Evolutionary conservation across 164 flowering plant genomes (phyloP), one percentile per base, ranked within the genome.

Genomic region (Magnolia officinalis): DNA sequence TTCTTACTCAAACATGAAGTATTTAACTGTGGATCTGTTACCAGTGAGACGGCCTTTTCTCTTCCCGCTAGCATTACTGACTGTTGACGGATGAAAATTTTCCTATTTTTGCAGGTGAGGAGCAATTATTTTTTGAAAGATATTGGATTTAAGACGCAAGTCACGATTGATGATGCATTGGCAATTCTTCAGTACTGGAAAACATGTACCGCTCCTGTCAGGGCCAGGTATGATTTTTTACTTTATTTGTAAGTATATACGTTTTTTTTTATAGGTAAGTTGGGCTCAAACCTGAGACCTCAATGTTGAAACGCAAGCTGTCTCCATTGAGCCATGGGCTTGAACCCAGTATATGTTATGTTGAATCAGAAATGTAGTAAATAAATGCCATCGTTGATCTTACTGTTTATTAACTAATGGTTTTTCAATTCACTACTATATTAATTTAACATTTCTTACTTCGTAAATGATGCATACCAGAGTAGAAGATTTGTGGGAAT

Each of bases 131-230:
- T 94, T 71, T 37, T 90, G 31, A 67, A 61, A 71, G 92, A 86
- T 63, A 78, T 94, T 81, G 95, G 96, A 21, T 90, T 96, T 69
- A 96, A 88, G 85, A 89, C 91, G 80, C 86, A 79, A 80, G 96
- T 94, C 74, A 79, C 90, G 9, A 55, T 89, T 72, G 90, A 85
- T 76, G 97, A 91, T 78, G 83, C 86, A 76, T 73, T 90, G 58
- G 79, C 79, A 31, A 70, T 86, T 75, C 87, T 90, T 63, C 78
- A 76, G 74, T 70, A 80, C 45, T 91, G 94, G 97, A 87, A 86
- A 78, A 81, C 74, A 75, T 81, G 85, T 3, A 73, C 78, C 76
- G 66, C 76, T 63, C 83, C 91, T 66, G 89, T 94, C 82, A 88
- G 70, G 78, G 88, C 97, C 82, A 92, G 98, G 99, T 94, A 90